Evolutionary conservation across 345 rosid genomes (phyloP).

Genomic region (Atalantia buxifolia): DNA sequence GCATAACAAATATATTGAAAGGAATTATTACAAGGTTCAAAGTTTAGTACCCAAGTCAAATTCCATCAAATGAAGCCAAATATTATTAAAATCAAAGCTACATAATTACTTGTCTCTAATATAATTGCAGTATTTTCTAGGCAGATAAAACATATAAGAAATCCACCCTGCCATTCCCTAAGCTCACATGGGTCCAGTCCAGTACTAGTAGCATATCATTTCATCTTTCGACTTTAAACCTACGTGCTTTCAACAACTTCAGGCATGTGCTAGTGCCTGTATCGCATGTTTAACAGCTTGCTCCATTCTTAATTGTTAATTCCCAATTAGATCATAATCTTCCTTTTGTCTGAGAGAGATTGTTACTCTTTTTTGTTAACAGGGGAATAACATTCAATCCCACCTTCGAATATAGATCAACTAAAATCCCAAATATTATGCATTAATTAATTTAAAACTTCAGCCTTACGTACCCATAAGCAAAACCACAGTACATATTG

Average conservation of each 20-base stretch:
- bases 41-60: neutral
- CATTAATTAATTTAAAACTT: no score
- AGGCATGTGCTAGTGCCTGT: neutral
- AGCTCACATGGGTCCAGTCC: neutral
- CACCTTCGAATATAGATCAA: neutral
- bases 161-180: conserved; percentile 7
- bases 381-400: neutral
- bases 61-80: neutral
- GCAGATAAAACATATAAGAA: neutral
- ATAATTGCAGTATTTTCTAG: no score
- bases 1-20: neutral
- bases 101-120: neutral
- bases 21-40: neutral
- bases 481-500: no score
- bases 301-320: neutral
- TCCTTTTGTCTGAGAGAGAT: no score
- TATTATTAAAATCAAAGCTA: no score
- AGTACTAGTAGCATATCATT: neutral
- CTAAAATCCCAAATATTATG: no score
- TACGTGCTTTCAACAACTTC: neutral
- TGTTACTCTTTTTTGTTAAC: neutral
- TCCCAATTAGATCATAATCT: neutral
- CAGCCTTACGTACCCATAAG: no score
- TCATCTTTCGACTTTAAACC: neutral
- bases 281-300: neutral